Conservation (phyloP, 2,329 filamentous ascomycete genomes). For the Lachnellula willkommii region DNA sequence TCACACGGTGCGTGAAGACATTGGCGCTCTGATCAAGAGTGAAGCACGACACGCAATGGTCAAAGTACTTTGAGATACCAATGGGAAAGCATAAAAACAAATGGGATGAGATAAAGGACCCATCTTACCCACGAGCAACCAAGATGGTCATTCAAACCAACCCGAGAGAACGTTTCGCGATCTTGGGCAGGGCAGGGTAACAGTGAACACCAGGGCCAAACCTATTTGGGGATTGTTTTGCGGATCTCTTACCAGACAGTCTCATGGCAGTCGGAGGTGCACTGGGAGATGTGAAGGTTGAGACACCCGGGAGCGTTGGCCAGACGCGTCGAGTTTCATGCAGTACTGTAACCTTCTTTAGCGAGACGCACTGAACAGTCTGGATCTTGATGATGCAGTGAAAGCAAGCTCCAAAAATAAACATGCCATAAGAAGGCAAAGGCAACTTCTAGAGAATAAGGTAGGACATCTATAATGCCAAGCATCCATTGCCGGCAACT, state of each 20-base stretch:
- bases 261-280: constrained; percentile 26
- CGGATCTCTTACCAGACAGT: constrained; percentile 17
- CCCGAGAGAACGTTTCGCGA: constrained; percentile 19
- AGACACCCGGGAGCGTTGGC: background rate
- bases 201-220: background rate
- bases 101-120: constrained; percentile 21
- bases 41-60: constrained; percentile 17
- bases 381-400: too few species aligned
- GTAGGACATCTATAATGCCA: background rate
- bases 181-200: constrained; percentile 6
- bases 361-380: too few species aligned
- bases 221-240: constrained; percentile 2
- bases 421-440: background rate
- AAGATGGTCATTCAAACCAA: constrained; percentile 5
- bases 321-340: background rate
- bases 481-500: constrained; percentile 7
- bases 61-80: constrained; percentile 8
- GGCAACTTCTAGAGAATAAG: too few species aligned
- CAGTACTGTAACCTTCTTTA: background rate
- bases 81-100: constrained; percentile 14
- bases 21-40: constrained; percentile 22
- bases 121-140: constrained; percentile 5
- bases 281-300: constrained; percentile 10
- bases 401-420: too few species aligned
- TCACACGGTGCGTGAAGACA: constrained; percentile 20